Conservation (phyloP, 257 asterid genomes). For the Plantago ovata region DNA sequence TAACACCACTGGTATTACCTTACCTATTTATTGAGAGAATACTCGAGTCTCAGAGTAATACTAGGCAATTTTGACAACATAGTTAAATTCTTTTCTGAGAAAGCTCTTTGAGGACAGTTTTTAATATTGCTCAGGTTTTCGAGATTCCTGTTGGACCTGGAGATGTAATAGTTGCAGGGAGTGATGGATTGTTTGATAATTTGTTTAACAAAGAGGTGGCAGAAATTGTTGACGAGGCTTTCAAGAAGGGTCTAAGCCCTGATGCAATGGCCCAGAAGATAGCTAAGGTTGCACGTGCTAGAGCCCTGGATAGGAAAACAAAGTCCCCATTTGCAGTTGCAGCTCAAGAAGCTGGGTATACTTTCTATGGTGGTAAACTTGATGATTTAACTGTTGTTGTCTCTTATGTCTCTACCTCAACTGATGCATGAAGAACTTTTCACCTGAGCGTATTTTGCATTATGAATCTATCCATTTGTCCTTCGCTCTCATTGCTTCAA, state of each 20-base stretch:
- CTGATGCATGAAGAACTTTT: slow-evolving; percentile 5
- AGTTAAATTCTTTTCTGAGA: background rate
- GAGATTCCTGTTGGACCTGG: slow-evolving; percentile 55
- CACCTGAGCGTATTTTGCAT: background rate
- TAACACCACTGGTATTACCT: too few species aligned
- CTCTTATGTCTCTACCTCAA: slow-evolving; percentile 39
- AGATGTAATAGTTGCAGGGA: slow-evolving; percentile 77
- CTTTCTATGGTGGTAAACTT: slow-evolving; percentile 70
- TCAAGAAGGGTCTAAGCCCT: slow-evolving; percentile 44
- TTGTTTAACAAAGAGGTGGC: slow-evolving; percentile 55
- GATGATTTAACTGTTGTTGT: slow-evolving; percentile 80
- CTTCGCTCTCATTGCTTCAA: background rate
- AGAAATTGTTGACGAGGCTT: slow-evolving; percentile 50
- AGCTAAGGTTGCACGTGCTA: slow-evolving; percentile 52
- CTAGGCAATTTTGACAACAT: background rate
- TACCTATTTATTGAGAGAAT: too few species aligned
- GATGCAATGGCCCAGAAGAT: slow-evolving; percentile 57
- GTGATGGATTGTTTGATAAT: slow-evolving; percentile 86
- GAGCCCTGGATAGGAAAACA: slow-evolving; percentile 51
- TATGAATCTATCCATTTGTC: background rate
- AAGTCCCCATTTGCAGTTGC: slow-evolving; percentile 66
- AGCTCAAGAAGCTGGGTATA: slow-evolving; percentile 68
- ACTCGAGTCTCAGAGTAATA: too few species aligned
- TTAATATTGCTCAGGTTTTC: slow-evolving; percentile 43
- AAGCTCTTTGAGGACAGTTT: background rate